phyloP scores from a whole-genome alignment of 1,284 basidiomycete genomes.

The Marasmius oreades region DNA sequence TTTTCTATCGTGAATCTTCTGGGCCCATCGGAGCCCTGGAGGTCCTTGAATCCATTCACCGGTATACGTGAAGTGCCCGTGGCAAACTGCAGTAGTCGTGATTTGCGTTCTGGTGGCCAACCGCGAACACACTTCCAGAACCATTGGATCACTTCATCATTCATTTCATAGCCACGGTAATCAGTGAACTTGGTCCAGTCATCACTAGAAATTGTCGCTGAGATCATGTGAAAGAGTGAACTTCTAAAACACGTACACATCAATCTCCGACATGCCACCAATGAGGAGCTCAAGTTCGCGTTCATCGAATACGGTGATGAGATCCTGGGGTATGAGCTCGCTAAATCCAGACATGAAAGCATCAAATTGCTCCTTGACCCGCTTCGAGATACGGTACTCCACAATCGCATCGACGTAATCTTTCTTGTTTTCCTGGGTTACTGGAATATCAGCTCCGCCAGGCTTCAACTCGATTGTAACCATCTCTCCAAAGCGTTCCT shows the following conservation, averaged over 20 bases:
- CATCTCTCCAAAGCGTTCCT: slow-evolving; percentile 93
- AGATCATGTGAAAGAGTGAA: slow-evolving; percentile 5
- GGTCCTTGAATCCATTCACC: slow-evolving; percentile 91
- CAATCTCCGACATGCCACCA: slow-evolving; percentile 96
- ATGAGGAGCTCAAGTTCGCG: slow-evolving; percentile 90
- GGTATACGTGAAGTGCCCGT: slow-evolving; percentile 93
- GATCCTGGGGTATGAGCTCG: slow-evolving; percentile 90
- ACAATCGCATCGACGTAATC: slow-evolving; percentile 91
- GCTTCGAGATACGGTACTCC: slow-evolving; percentile 87
- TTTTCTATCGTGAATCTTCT: slow-evolving; percentile 89
- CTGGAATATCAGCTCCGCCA: slow-evolving; percentile 75
- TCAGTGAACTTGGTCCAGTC: slow-evolving; percentile 79
- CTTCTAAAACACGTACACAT: slow-evolving; percentile 56
- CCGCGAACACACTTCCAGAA: slow-evolving; percentile 94
- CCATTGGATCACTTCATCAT: slow-evolving; percentile 92
- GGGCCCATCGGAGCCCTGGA: slow-evolving; percentile 92
- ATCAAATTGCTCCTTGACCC: slow-evolving; percentile 93
- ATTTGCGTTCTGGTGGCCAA: slow-evolving; percentile 93
- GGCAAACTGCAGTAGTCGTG: slow-evolving; percentile 85
- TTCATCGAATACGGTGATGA: slow-evolving; percentile 95
- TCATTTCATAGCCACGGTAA: slow-evolving; percentile 70
- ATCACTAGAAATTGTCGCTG: slow-evolving; percentile 40
- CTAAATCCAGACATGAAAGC: slow-evolving; percentile 95
- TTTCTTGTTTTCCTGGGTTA: slow-evolving; percentile 94
- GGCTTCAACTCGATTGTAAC: slow-evolving; percentile 87